Percentiles rank a stretch among this genome's conserved stretches.
Evolutionary conservation across 495 filamentous ascomycete genomes (phyloP).

Genomic region (Clohesyomyces aquaticus): DNA sequence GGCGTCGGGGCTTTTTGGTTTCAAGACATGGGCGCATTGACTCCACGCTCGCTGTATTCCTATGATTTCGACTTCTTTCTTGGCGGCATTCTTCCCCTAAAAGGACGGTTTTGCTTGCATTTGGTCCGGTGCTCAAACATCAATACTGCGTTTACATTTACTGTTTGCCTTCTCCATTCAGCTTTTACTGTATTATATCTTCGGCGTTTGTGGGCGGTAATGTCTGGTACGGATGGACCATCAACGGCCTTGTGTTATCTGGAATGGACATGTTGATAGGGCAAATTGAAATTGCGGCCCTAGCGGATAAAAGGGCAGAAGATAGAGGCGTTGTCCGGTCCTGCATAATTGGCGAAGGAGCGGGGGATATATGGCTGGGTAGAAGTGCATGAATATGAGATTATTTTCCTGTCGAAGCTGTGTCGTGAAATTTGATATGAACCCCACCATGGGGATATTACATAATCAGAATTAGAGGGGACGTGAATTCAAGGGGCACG

Average conservation of each 20-base stretch:
- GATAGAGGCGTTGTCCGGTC: background rate
- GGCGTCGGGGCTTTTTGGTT: conserved; percentile 31
- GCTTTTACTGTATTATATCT: conserved; percentile 22
- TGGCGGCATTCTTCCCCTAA: conserved; percentile 19
- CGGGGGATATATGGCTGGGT: background rate
- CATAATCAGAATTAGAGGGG: too few species aligned
- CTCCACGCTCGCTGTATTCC: conserved; percentile 34
- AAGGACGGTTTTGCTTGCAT: conserved; percentile 34
- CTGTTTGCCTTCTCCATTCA: conserved; percentile 3
- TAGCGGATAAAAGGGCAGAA: background rate
- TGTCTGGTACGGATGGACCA: conserved; percentile 1
- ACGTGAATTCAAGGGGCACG: too few species aligned
- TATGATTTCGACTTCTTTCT: conserved; percentile 14
- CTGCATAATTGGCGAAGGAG: conserved; percentile 3
- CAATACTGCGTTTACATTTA: conserved; percentile 1
- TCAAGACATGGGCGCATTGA: conserved; percentile 13
- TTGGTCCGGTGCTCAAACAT: conserved; percentile 8
- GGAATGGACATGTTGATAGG: background rate
- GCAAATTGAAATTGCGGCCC: background rate
- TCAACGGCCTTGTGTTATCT: conserved; percentile 18
- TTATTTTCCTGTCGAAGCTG: too few species aligned
- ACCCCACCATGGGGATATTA: too few species aligned
- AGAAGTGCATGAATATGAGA: background rate
- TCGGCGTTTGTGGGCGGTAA: background rate
- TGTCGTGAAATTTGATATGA: too few species aligned